These are phyloP conservation scores for Penicillium sp. DNA, from an alignment of 2,329 filamentous ascomycete species.

Conservation along the genomic window DNA sequence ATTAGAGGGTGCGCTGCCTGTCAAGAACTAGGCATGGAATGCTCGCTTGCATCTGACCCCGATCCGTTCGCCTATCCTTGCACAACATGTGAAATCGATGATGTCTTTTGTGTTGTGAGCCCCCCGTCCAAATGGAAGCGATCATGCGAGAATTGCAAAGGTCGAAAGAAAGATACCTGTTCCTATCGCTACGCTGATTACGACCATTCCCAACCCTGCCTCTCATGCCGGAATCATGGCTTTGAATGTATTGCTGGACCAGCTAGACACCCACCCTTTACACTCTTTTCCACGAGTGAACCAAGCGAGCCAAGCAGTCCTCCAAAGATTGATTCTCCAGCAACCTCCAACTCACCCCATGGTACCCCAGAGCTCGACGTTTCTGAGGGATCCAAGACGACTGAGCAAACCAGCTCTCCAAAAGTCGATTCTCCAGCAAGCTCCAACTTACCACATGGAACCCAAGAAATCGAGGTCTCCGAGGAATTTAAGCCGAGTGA, in stretches of 20 bases:
- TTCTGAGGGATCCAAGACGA: too few relatives aligned
- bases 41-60: constrained; percentile 31
- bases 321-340: background rate
- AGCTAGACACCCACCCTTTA: constrained; percentile 6
- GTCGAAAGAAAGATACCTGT: constrained; percentile 24
- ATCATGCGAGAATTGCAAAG: constrained; percentile 35
- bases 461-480: constrained; percentile 1
- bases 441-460: background rate
- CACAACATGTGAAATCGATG: constrained; percentile 29
- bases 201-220: constrained; percentile 29
- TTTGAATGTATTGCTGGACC: constrained; percentile 40
- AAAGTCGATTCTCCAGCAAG: background rate
- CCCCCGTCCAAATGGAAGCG: constrained; percentile 32
- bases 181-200: constrained; percentile 32
- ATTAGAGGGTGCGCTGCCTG: constrained; percentile 37
- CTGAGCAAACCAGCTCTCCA: background rate
- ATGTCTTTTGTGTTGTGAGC: constrained; percentile 37
- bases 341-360: background rate
- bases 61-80: constrained; percentile 39
- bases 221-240: constrained; percentile 27
- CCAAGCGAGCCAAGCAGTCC: background rate
- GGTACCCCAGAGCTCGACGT: background rate
- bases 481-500: background rate
- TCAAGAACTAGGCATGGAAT: constrained; percentile 25
- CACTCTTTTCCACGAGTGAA: background rate